Percentiles rank a stretch among this genome's conserved stretches.
Evolutionary conservation across 2,329 filamentous ascomycete species (phyloP).

Genomic region (Paradendryphiella salina): DNA sequence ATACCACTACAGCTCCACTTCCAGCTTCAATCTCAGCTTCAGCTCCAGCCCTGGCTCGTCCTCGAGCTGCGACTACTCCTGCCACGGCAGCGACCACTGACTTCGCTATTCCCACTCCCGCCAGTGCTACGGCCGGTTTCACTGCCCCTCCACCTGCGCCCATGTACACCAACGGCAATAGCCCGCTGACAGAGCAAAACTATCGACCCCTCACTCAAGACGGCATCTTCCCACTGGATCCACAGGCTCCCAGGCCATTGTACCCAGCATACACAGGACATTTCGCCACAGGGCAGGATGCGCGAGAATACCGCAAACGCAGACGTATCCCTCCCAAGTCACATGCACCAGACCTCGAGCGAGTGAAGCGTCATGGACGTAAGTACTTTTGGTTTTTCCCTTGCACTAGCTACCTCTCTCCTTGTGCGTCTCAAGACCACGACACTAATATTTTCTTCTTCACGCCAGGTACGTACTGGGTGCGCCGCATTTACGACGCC

Average conservation of each 20-base stretch:
- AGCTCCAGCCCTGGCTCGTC: neutral
- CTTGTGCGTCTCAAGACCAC: neutral
- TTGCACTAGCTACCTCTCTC: neutral
- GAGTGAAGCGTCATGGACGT: constrained; percentile 30
- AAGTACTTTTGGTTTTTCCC: constrained; percentile 9
- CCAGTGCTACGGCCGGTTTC: neutral
- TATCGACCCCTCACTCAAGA: constrained; percentile 1
- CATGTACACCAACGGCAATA: neutral
- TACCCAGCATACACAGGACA: constrained; percentile 20
- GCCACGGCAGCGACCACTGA: too few relatives aligned
- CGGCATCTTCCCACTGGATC: neutral
- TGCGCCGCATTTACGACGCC: constrained; percentile 34
- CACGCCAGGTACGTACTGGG: constrained; percentile 32
- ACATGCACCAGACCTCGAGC: constrained; percentile 21
- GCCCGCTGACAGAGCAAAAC: neutral
- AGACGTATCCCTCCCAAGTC: constrained; percentile 16
- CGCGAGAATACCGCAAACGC: constrained; percentile 23
- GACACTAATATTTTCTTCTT: constrained; percentile 2
- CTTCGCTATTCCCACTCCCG: too few relatives aligned
- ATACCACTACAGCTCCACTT: neutral
- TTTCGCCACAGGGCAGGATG: constrained; percentile 28
- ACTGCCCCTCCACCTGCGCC: neutral
- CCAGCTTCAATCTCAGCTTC: neutral
- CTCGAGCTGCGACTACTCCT: neutral
- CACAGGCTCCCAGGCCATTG: constrained; percentile 2